phyloP scores from a whole-genome alignment of 1,284 basidiomycete genomes.

The Marasmius oreades region DNA sequence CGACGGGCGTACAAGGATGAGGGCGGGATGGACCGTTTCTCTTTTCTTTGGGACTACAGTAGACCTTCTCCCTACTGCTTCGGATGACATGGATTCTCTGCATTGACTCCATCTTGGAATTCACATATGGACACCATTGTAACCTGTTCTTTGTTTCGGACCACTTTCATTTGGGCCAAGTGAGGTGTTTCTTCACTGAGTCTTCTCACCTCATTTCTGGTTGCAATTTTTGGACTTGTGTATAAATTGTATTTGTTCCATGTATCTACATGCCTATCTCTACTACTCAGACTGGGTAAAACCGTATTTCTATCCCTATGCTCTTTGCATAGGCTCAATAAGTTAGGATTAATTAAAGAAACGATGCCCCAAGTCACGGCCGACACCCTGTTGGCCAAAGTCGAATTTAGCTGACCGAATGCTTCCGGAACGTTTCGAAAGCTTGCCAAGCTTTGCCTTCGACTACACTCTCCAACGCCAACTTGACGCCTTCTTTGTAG shows the following conservation, averaged over 20 bases:
- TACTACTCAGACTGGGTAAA: too few relatives aligned
- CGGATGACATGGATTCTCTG: not conserved
- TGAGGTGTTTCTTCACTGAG: too few relatives aligned
- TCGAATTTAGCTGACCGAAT: constrained; percentile 14
- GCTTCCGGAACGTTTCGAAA: constrained; percentile 44
- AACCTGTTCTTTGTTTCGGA: not conserved
- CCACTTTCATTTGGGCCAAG: not conserved
- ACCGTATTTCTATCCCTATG: too few relatives aligned
- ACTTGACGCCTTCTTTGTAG: constrained; percentile 68
- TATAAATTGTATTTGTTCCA: too few relatives aligned
- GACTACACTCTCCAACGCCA: constrained; percentile 72
- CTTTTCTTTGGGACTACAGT: not conserved
- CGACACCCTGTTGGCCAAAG: too few relatives aligned
- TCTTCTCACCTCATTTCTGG: too few relatives aligned
- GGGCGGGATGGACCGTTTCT: too few relatives aligned
- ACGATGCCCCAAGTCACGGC: too few relatives aligned
- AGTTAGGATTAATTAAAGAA: too few relatives aligned
- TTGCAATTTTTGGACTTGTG: too few relatives aligned
- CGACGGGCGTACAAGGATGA: not conserved
- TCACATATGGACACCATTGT: not conserved
- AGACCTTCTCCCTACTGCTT: not conserved
- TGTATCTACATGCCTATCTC: too few relatives aligned
- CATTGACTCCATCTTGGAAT: not conserved
- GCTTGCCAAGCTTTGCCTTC: constrained; percentile 78
- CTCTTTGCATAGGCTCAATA: too few relatives aligned